A percentile compares a stretch with the other conserved stretches of the same genome.
These are phyloP conservation scores for Auxenochlorella pyrenoidosa DNA, from an alignment of 139 green algal genomes.

Conservation along the genomic window DNA sequence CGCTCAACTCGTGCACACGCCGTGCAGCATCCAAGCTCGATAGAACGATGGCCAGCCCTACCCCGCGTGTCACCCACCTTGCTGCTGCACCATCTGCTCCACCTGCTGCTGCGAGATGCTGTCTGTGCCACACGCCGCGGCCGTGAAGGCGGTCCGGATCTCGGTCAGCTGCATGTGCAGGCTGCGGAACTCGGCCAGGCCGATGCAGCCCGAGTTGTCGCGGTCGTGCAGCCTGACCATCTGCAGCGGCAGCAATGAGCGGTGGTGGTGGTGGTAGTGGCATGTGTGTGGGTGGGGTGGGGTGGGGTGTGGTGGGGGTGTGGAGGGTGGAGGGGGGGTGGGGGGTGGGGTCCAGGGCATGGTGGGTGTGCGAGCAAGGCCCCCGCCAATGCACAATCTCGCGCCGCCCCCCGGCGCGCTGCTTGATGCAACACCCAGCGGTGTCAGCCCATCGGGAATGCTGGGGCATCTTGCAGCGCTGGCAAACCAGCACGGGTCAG, in stretches of 20 bases:
- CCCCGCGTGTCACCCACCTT: neutral
- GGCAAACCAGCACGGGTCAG: neutral
- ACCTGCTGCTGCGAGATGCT: neutral
- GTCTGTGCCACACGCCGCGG: neutral
- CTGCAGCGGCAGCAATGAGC: neutral
- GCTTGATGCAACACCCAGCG: neutral
- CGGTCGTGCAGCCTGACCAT: slow-evolving; percentile 22
- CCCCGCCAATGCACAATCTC: no score
- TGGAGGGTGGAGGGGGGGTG: no score
- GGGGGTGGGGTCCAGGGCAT: neutral
- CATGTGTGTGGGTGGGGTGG: neutral
- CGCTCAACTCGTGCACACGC: no score
- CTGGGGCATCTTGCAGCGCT: neutral
- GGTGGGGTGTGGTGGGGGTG: no score
- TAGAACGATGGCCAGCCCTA: neutral
- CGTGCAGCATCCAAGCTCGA: neutral
- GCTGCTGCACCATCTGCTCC: slow-evolving; percentile 8
- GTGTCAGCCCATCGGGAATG: no score
- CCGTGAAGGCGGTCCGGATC: neutral
- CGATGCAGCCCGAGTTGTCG: slow-evolving; percentile 4
- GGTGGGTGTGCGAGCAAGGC: no score
- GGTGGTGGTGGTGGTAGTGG: no score
- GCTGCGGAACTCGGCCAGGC: neutral
- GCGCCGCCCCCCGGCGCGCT: neutral
- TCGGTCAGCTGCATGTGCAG: slow-evolving; percentile 18